Base-by-base conservation (phyloP, 2,329 filamentous ascomycete genomes). In the Arthrobotrys megalospora region DNA sequence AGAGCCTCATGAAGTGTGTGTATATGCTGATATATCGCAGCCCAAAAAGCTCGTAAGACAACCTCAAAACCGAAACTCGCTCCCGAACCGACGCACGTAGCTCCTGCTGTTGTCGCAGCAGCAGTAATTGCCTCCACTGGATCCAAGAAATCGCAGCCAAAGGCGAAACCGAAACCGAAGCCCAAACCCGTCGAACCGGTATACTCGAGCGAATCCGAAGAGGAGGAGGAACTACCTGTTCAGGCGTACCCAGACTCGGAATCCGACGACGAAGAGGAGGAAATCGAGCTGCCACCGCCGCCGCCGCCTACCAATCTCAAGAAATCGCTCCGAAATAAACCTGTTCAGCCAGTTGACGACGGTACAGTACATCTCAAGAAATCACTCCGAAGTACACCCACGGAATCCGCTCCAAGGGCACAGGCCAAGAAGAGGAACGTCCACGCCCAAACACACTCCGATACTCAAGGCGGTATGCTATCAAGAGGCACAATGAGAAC, bases 381-480 rank as follows among this genome's bases (percentile, higher is more conserved):
- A 19, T 71, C 73, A 10, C 41, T 77, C 28, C 73, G 73, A 10
- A 63, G 34, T 16, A 36, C 48, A 36, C 73, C 50, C 19, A 43
- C 16, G 1, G 70, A 75, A 38, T 12, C 63, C n/a, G 52, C 43
- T 14, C 52, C 66, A 14, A 62, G 38, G 5, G 50, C 72, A 7
- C 58, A 66, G 8, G 52, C 24, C 45, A 77, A 77, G 50, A 77
- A 71, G 52, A 77, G 63, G 66, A 66, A 24, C n/a, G 63, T 55
- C 2, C 60, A 32, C 19, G 36, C 16, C 5, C 73, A 77, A 47
- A 76, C 72, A 19, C 73, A 66, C 34, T 77, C 73, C 60, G 73
- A 77, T 47, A 77, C 60, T n/a, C 73, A 77, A 52, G 73, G 73
- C 43, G 65, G 73, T 36, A 77, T 66, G 73, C 52, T 77, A 43